Base-by-base conservation (phyloP, 208 protist species). In the Leishmania braziliensis region DNA sequence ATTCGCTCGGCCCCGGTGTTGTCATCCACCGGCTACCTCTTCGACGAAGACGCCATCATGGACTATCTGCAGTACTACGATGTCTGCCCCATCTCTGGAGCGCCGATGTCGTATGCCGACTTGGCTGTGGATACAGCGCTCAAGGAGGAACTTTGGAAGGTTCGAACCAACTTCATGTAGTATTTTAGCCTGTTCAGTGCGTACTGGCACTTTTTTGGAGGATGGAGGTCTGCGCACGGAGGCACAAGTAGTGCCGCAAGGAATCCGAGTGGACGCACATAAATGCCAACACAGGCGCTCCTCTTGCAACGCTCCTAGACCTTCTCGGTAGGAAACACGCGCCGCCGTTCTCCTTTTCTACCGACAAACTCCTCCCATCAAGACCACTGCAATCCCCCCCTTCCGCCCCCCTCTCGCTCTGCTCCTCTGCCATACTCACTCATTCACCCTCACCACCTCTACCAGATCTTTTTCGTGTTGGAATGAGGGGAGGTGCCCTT, bases 21-120 rank as follows among this genome's bases (percentile, higher is more conserved):
- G 43, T 87, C 90, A 0, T 80, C 90, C n/a, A 82, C 88, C 20
- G 90, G 90, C 16, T 86, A 88, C 79, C 23, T 88, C 36, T 93
- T 93, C 56, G 90, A 93, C 70, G 69, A 83, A 48, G 77, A 85
- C 39, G 71, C 75, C 58, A 91, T 93, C 14, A 46, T 84, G 3
- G 85, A 89, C 66, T 93, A 89, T 63, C 73, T 91, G 23, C 16
- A 33, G 73, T 56, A 79, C 56, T 70, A 87, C 63, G 14, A 65
- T 1, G 66, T 82, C 23, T 93, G 90, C 81, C 90, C 90, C 43
- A 79, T 93, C n/a, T 81, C 86, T 39, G 90, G 86, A 18, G 84
- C 81, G 23, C 82, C 84, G 26, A 78, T 93, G 14, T 84, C 75
- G 48, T 66, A 60, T 5, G 43, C 72, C 5, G 88, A 93, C 63